Base-by-base conservation (phyloP, 495 filamentous ascomycete species). In the Neurospora sp. region DNA sequence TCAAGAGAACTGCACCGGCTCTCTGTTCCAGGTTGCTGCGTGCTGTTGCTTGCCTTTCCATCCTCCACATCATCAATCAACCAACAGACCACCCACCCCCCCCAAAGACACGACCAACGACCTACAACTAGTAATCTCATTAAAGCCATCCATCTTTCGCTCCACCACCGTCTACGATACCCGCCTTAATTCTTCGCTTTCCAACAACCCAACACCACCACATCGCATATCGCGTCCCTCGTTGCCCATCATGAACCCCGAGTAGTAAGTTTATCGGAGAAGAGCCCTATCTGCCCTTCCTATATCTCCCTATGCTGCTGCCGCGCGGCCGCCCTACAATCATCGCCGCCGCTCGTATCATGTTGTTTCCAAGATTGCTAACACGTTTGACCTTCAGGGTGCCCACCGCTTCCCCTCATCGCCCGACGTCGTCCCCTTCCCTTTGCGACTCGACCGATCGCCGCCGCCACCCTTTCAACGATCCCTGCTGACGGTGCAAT, bases 201-300 rank as follows among this genome's bases (percentile, higher is more conserved):
- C n/a, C 76, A 79, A 74, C 39, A 73, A 49, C 71, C 41, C 69
- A 70, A 41, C 41, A 46, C 70, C 31, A 75, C 70, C 72, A 49
- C 71, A 37, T 42, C 70, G 2, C 35, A 49, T 35, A 40, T n/a
- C 70, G 8, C 72, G 23, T 39, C 42, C 70, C 49, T 73, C 49
- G 72, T 46, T 76, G 71, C 78, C 82, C 88, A 93, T 78, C 83
- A 97, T 97, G 93, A 97, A 97, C 88, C 93, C 93, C 81, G 93
- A 97, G 93, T 96, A 89, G 93, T 96, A 90, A 81, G 93, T 90
- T 46, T 76, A 78, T 76, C 74, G 27, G 27, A 31, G 27, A 31
- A 31, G 27, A 74, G 70, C 69, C 69, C 76, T 42, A 20, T 41
- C 42, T 27, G 37, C 23, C 39, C 18, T 70, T 39, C 71, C 54